Conservation (phyloP, 2,329 filamentous ascomycete species). For the Ophiostoma ulmi region DNA sequence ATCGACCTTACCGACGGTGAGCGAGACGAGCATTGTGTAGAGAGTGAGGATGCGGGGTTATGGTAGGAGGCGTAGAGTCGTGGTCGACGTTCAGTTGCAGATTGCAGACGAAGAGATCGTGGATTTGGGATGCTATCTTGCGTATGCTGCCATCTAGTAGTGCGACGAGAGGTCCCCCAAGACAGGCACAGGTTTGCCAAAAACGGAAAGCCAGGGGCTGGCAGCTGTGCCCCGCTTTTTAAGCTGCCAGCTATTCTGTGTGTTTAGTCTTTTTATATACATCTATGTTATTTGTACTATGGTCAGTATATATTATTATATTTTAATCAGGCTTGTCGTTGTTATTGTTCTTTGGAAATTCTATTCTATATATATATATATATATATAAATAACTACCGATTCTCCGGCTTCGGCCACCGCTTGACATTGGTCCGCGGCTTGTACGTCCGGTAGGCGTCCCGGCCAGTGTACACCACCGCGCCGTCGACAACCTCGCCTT, state of each 20-base stretch:
- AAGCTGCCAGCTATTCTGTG: not conserved
- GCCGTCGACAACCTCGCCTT: not conserved
- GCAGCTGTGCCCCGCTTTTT: slow-evolving; percentile 18
- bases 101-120: not conserved
- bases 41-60: not conserved
- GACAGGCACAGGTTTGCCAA: slow-evolving; percentile 16
- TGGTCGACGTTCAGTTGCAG: slow-evolving; percentile 3
- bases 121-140: not conserved
- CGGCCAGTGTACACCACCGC: not conserved
- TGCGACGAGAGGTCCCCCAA: not conserved
- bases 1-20: slow-evolving; percentile 98
- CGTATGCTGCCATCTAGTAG: slow-evolving; percentile 17
- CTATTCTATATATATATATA: not conserved
- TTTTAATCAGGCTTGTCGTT: not conserved
- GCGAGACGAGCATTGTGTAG: slow-evolving; percentile 79
- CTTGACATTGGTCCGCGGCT: not conserved
- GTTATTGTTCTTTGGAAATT: too few species aligned
- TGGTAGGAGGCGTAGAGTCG: not conserved
- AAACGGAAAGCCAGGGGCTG: slow-evolving; percentile 21
- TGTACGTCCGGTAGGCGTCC: not conserved
- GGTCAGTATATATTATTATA: too few species aligned
- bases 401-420: not conserved
- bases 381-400: not conserved
- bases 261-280: not conserved
- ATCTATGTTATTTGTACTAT: not conserved